Conservation (phyloP, 2,329 filamentous ascomycete genomes). For the Trichoderma oligosporum region DNA sequence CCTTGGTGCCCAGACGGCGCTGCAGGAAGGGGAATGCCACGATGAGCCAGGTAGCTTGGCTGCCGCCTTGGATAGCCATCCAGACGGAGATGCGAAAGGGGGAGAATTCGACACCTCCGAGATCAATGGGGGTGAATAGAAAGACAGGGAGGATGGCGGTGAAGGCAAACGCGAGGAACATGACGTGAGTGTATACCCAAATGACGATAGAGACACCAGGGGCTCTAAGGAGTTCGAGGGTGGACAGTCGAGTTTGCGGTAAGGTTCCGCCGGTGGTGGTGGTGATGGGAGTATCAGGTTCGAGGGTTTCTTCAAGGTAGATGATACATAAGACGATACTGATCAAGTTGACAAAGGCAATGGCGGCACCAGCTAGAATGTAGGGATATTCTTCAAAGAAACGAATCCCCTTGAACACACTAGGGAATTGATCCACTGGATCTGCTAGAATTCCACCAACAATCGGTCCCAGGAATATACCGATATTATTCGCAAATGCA, state of each 20-base stretch:
- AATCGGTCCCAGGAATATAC: conserved; percentile 68
- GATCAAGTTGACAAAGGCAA: conserved; percentile 43
- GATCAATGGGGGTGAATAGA: conserved; percentile 57
- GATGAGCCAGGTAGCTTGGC: conserved; percentile 69
- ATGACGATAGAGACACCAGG: conserved; percentile 66
- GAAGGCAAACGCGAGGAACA: conserved; percentile 67
- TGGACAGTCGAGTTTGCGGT: conserved; percentile 22
- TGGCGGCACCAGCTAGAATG: conserved; percentile 54
- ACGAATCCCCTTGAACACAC: conserved; percentile 42
- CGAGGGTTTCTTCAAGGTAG: conserved; percentile 61
- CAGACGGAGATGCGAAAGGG: conserved; percentile 62
- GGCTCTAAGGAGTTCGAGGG: conserved; percentile 48
- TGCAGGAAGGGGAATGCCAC: conserved; percentile 67
- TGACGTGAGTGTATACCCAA: conserved; percentile 61
- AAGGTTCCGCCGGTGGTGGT: neutral
- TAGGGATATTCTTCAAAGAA: conserved; percentile 53
- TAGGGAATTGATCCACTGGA: conserved; percentile 61
- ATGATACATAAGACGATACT: conserved; percentile 45
- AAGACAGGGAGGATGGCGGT: conserved; percentile 68
- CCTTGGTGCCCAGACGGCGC: conserved; percentile 60
- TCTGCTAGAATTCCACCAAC: conserved; percentile 67
- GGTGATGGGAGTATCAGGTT: neutral
- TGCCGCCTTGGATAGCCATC: conserved; percentile 60
- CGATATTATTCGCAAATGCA: conserved; percentile 69
- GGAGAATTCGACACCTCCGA: conserved; percentile 64